Evolutionary conservation across 495 filamentous ascomycete genomes (phyloP).

Genomic region (Penicillium coffeae): DNA sequence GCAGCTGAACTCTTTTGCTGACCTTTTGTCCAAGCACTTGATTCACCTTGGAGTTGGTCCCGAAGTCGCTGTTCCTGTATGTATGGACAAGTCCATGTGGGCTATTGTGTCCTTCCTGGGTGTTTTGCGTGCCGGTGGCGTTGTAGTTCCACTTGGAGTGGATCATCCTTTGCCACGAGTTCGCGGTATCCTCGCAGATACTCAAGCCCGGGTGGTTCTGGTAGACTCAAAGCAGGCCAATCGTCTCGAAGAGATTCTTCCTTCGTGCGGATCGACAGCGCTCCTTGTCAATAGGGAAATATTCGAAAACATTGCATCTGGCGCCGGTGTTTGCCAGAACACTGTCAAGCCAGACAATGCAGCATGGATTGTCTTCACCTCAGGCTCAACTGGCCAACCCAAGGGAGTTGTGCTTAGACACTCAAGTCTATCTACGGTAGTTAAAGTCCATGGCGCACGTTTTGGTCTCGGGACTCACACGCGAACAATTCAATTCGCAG

Average conservation of each 20-base stretch:
- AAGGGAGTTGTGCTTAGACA: constrained; percentile 1
- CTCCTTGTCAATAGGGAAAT: background rate
- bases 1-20: background rate
- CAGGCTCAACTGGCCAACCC: constrained; percentile 1
- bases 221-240: background rate
- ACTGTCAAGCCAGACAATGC: background rate
- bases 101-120: background rate
- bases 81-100: background rate
- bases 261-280: background rate
- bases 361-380: background rate
- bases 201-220: background rate
- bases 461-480: background rate
- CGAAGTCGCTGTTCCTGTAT: background rate
- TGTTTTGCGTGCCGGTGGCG: background rate
- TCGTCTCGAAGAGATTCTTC: background rate
- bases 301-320: background rate
- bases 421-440: background rate
- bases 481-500: background rate
- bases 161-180: background rate
- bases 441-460: background rate
- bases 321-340: background rate
- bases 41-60: background rate
- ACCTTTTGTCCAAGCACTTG: background rate
- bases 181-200: background rate
- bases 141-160: background rate